A percentile compares a stretch with the other conserved stretches of the same genome.
These are phyloP conservation scores for Plantago lanceolata DNA, from an alignment of 305 asterid genomes.

Conservation along the genomic window DNA sequence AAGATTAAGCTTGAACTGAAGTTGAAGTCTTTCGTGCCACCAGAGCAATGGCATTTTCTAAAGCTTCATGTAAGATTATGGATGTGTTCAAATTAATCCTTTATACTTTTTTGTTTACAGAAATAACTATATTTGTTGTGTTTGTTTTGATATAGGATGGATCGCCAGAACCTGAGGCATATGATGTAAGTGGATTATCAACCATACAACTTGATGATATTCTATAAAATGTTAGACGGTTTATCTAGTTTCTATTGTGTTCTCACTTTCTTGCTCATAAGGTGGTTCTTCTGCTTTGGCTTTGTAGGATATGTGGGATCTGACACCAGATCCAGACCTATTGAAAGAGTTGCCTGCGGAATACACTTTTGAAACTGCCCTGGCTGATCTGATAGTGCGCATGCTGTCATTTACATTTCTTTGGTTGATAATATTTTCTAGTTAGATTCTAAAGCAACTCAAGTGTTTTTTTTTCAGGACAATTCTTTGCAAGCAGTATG, in stretches of 20 bases:
- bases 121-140: constrained; percentile 7
- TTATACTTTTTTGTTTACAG: constrained; percentile 6
- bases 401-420: constrained; percentile 15
- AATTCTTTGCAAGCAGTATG: constrained; percentile 79
- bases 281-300: constrained; percentile 11
- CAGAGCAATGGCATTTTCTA: constrained; percentile 35
- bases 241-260: not conserved
- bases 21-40: constrained; percentile 32
- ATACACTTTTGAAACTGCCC: constrained; percentile 66
- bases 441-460: constrained; percentile 18
- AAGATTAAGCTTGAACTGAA: constrained; percentile 25
- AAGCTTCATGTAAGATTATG: constrained; percentile 43
- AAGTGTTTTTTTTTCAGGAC: constrained; percentile 43
- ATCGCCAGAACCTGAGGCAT: constrained; percentile 44
- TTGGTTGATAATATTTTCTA: constrained; percentile 7
- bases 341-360: constrained; percentile 65
- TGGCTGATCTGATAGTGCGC: constrained; percentile 76
- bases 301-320: constrained; percentile 84
- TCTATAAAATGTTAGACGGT: not conserved
- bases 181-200: constrained; percentile 45
- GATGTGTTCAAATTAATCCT: constrained; percentile 1
- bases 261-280: constrained; percentile 13
- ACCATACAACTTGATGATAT: not conserved
- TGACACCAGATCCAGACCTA: constrained; percentile 70
- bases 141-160: constrained; percentile 55